Percentiles rank a stretch among this genome's conserved stretches.
These are phyloP conservation scores for Trichoderma koningii DNA, from an alignment of 2,329 filamentous ascomycete species.

Conservation along the genomic window DNA sequence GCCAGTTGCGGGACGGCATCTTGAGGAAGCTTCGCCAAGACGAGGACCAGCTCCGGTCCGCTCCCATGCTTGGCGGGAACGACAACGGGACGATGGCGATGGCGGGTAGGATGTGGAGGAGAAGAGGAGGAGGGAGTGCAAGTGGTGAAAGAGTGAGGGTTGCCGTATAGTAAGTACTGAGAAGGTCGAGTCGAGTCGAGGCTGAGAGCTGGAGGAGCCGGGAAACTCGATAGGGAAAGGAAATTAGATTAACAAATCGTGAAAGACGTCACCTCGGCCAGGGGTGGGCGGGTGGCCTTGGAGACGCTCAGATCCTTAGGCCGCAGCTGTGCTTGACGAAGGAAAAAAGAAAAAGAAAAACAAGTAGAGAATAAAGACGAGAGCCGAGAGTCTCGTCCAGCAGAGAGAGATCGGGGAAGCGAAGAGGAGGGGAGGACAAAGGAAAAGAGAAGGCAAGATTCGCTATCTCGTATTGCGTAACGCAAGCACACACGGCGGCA, in stretches of 20 bases:
- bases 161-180: no score
- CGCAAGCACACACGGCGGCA: not conserved
- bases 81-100: not conserved
- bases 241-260: constrained; percentile 18
- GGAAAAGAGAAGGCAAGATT: constrained; percentile 5
- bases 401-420: not conserved
- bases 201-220: no score
- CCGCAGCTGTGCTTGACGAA: not conserved
- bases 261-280: constrained; percentile 3
- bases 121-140: not conserved
- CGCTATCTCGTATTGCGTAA: constrained; percentile 25
- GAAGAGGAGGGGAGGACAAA: constrained; percentile 16
- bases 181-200: not conserved
- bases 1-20: constrained; percentile 35
- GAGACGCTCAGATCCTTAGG: not conserved
- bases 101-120: no score
- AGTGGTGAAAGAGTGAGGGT: no score
- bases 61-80: constrained; percentile 28
- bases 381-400: not conserved
- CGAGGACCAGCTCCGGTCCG: constrained; percentile 25
- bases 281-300: not conserved
- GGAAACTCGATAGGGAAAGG: not conserved
- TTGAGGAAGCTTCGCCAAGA: constrained; percentile 27
- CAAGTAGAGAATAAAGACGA: constrained; percentile 2
- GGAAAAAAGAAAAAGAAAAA: not conserved